phyloP scores from a whole-genome alignment of 2,329 filamentous ascomycete genomes.

The Fusarium bulbicola region DNA sequence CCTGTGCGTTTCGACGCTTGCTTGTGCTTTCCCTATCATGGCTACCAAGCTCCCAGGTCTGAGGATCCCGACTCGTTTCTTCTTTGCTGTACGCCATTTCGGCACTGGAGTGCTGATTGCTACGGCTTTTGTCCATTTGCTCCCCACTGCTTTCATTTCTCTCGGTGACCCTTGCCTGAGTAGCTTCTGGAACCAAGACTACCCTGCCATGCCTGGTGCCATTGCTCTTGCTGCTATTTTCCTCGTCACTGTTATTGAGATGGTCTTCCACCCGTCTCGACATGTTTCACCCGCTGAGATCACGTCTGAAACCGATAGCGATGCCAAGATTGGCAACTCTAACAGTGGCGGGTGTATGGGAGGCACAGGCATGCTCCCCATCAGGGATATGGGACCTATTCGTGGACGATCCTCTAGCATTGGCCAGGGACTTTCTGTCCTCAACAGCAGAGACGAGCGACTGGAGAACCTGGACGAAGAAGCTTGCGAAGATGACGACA shows the following conservation, averaged over 20 bases:
- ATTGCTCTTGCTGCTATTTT: conserved; percentile 83
- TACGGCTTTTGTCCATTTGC: conserved; percentile 81
- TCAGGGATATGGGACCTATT: conserved; percentile 47
- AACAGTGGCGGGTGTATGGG: conserved; percentile 39
- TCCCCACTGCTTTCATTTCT: conserved; percentile 71
- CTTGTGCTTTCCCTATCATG: conserved; percentile 63
- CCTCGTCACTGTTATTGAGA: conserved; percentile 84
- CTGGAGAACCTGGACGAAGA: conserved; percentile 25
- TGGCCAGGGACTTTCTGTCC: conserved; percentile 45
- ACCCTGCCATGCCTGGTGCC: conserved; percentile 80
- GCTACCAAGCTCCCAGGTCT: conserved; percentile 61
- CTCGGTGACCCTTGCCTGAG: conserved; percentile 74
- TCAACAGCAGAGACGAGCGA: conserved; percentile 38
- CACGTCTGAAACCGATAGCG: not conserved
- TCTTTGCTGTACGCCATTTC: conserved; percentile 72
- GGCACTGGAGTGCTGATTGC: conserved; percentile 80
- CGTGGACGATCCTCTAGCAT: conserved; percentile 49
- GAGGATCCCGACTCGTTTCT: conserved; percentile 63
- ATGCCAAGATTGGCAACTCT: not conserved
- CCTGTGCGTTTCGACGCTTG: conserved; percentile 57
- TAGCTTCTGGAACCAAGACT: conserved; percentile 77
- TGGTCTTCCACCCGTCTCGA: conserved; percentile 62
- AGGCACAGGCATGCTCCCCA: conserved; percentile 41
- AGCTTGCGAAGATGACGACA: conserved; percentile 25
- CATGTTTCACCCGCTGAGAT: conserved; percentile 39